Evolutionary conservation across 176 grass and related monocot genomes (phyloP).

Genomic region (Elaeis guineensis): DNA sequence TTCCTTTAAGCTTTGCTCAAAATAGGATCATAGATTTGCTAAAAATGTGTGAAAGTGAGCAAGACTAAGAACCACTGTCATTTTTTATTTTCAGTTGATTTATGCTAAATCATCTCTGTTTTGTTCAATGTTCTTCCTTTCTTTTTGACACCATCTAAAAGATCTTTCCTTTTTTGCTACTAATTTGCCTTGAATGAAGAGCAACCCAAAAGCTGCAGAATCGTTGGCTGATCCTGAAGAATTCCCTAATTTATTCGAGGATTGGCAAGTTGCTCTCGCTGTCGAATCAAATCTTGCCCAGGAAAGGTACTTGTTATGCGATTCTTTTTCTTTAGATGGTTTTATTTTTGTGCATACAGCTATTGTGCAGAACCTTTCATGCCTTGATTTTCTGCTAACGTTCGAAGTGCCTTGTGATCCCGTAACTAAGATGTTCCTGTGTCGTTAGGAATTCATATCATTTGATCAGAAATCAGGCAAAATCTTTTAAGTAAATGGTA

Average conservation of each 20-base stretch:
- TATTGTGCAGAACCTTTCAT: background rate
- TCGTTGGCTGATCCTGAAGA: conserved; percentile 94
- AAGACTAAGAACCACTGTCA: too few relatives aligned
- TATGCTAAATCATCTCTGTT: background rate
- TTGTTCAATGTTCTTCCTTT: background rate
- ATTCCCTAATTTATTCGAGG: conserved; percentile 93
- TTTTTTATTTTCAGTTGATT: conserved; percentile 5
- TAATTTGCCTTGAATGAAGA: conserved; percentile 22
- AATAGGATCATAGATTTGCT: background rate
- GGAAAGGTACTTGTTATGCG: conserved; percentile 12
- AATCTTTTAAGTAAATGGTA: too few relatives aligned
- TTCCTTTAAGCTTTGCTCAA: conserved; percentile 2
- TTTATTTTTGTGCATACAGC: background rate
- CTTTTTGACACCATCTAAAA: conserved; percentile 2
- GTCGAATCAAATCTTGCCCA: conserved; percentile 49
- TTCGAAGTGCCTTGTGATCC: too few relatives aligned
- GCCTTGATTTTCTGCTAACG: background rate
- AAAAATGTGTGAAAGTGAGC: too few relatives aligned
- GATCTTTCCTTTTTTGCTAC: too few relatives aligned
- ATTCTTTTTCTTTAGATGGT: background rate
- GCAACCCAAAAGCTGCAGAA: conserved; percentile 92
- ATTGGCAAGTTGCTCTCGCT: conserved; percentile 84
- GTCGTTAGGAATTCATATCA: too few relatives aligned
- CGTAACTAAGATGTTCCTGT: too few relatives aligned
- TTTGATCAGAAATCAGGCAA: too few relatives aligned